Base-by-base conservation (phyloP, 768 basidiomycete species). In the Crassisporium funariophilum region DNA sequence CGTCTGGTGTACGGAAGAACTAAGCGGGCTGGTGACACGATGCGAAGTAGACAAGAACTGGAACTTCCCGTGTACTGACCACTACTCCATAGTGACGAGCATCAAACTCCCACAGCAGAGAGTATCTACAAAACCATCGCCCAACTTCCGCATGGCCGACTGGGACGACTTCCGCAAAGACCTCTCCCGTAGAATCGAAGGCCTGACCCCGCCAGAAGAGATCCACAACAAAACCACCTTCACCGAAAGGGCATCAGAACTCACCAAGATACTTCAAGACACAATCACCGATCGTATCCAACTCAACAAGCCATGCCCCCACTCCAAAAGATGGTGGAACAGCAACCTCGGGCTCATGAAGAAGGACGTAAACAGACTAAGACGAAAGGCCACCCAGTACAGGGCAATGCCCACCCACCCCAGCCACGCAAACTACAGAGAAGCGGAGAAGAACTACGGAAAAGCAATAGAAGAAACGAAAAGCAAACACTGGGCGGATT, bases 311-410 rank as follows among this genome's bases (percentile, higher is more conserved):
- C 43, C 48, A 35, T 45, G 42, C 3, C 48, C 41, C 9, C 17
- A 42, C 1, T 20, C 41, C 1, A 49, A 49, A 29, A 7, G 31
- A 6, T 49, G 47, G 48, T 49, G 43, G 48, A 49, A 19, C 3
- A n/a, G 2, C 4, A 34, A 44, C 11, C 16, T 37, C 1, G 11
- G 13, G 13, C 8, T 7, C 8, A 7, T 29, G 13, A 29, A 13
- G 27, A 29, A 29, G 13, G 8, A 29, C 7, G 7, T 29, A 29
- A 29, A 29, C 27, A 29, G 13, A 13, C 27, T 29, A 29, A 29
- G 27, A 7, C 27, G 27, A 7, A 13, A 29, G 13, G 13, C 27
- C 7, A 29, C 13, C 8, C 7, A 29, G 13, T 13, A 29, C 8
- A 29, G 27, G 13, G 27, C 27, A 29, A 13, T 29, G 8, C 27